Evolutionary conservation across 129 eudicot genomes (phyloP).

Genomic region (Rutidosis leptorrhynchoides): DNA sequence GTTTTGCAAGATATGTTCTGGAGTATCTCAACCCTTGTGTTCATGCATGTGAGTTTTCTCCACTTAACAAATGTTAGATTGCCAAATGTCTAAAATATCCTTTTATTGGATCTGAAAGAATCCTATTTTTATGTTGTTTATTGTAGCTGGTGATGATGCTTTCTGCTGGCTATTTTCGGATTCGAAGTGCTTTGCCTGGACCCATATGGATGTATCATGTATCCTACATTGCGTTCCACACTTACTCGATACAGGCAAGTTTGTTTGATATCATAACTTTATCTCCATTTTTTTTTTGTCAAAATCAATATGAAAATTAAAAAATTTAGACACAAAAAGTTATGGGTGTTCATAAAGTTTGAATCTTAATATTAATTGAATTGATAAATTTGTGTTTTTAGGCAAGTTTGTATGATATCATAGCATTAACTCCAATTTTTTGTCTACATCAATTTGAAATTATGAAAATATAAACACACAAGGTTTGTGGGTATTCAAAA

Average conservation of each 20-base stretch:
- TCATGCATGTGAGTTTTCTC: constrained; percentile 57
- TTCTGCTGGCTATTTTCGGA: constrained; percentile 86
- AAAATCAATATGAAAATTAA: not conserved
- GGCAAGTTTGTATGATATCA: too few species aligned
- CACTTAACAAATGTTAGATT: not conserved
- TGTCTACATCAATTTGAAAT: too few species aligned
- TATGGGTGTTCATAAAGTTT: too few species aligned
- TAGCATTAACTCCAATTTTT: too few species aligned
- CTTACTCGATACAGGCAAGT: constrained; percentile 17
- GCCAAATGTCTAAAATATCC: constrained; percentile 17
- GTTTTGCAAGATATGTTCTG: constrained; percentile 69
- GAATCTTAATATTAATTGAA: too few species aligned
- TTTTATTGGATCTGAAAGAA: not conserved
- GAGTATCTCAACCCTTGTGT: constrained; percentile 58
- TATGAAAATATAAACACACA: too few species aligned
- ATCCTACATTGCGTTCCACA: constrained; percentile 57
- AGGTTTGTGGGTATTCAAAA: too few species aligned
- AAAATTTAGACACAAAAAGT: not conserved
- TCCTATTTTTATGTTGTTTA: not conserved
- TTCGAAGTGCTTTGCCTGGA: constrained; percentile 76
- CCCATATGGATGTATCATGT: constrained; percentile 75
- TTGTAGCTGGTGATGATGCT: constrained; percentile 71
- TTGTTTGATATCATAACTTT: not conserved
- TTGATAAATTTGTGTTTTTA: too few species aligned
- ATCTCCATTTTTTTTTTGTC: not conserved